Base-by-base conservation (phyloP, 352 stramenopile species). In the Stramenopiles sp. region DNA sequence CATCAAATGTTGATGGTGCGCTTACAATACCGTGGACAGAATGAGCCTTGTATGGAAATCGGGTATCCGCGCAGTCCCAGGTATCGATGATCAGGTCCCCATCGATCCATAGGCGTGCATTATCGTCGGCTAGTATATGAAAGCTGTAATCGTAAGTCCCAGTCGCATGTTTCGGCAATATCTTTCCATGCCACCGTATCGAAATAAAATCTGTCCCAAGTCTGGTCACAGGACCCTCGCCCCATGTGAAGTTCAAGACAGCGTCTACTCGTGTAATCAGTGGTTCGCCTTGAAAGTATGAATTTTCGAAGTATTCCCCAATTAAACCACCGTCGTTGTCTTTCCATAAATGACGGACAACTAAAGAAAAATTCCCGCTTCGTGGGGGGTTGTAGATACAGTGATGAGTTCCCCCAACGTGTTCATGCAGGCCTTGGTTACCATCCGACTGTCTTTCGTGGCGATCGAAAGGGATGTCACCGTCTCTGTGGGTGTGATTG, bases 241-340 rank as follows among this genome's bases (percentile, higher is more conserved):
- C 85, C 89, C 89, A 92, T 32, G 88, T 92, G 76, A 93, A 92
- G 80, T 92, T 93, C 0, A 92, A 80, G 30, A 89, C 81, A 0
- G 84, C 84, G 84, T 92, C 89, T 44, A 92, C 87, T 0, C 89
- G 88, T 4, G 84, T 85, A 30, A 88, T 80, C 0, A 88, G 75
- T 1, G 84, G 81, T 0, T 67, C 29, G 27, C 30, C 81, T 80
- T 86, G 84, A 0, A 93, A 83, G 87, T 89, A 92, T 1, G 88
- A 82, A 81, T 92, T 88, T 14, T 80, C 83, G 75, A 87, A 93
- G 67, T 93, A 94, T 7, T 91, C 85, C 0, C 90, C 89, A 30
- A 81, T 84, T 8, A 94, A 82, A 0, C 90, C 89, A 33, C 86
- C 87, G 14, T 88, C 78, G 27, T 89, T 90, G 30, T 92, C 82